phyloP scores from a whole-genome alignment of 169 alveolate species.

The Cyclospora cayetanensis region DNA sequence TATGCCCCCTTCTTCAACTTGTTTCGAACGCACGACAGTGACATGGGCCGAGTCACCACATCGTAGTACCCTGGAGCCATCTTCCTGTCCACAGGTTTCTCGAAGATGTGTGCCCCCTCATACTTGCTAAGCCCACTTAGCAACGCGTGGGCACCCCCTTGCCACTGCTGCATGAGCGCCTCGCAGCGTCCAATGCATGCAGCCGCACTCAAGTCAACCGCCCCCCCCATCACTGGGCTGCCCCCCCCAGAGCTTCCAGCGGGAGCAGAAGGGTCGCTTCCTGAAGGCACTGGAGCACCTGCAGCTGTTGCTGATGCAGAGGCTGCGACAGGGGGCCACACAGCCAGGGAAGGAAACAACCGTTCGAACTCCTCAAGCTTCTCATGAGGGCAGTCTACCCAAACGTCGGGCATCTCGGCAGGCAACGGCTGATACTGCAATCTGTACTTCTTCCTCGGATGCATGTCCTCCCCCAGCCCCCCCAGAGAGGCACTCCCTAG shows the following conservation, averaged over 20 bases:
- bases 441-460: neutral
- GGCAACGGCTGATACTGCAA: constrained; percentile 63
- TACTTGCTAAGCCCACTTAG: constrained; percentile 32
- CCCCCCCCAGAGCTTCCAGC: neutral
- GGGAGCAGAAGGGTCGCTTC: neutral
- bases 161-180: constrained; percentile 1
- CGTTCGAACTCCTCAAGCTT: constrained; percentile 60
- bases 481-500: neutral
- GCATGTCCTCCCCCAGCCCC: neutral
- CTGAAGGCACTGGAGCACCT: neutral
- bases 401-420: constrained; percentile 32
- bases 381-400: constrained; percentile 29
- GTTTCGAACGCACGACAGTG: constrained; percentile 84
- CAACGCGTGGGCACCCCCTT: neutral
- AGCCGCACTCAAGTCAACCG: neutral
- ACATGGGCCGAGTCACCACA: constrained; percentile 89
- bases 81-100: constrained; percentile 90
- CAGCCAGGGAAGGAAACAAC: constrained; percentile 43
- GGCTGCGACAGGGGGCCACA: neutral
- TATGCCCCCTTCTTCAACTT: constrained; percentile 84
- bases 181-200: neutral
- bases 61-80: constrained; percentile 92
- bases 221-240: neutral
- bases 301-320: constrained; percentile 43
- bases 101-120: constrained; percentile 91